Base-by-base conservation (phyloP, 2,329 filamentous ascomycete genomes). In the Aspergillus tubingensis region DNA sequence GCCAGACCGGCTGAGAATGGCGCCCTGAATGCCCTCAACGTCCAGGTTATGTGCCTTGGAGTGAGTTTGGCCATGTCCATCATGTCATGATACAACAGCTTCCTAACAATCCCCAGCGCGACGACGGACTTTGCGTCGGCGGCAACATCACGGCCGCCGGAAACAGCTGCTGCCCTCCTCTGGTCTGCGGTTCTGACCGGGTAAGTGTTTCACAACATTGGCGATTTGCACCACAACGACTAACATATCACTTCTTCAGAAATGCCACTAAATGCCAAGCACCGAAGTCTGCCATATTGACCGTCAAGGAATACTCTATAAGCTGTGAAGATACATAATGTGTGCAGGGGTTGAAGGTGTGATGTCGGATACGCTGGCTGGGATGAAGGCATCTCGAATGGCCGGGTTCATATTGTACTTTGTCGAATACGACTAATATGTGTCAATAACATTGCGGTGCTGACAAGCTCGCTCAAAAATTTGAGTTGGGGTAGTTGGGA, bases 131-230 rank as follows among this genome's bases (percentile, higher is more conserved):
- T 38, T 63, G 59, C 41, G 50, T 55, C 11, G n/a, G 39, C 25
- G n/a, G 39, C 19, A 63, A 63, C 48, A 17, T 44, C 2, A 64
- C 27, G 3, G 27, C 62, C 49, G 50, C 49, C 15, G 32, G 47
- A 27, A 47, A 30, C 13, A 30, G 36, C n/a, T 64, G 62, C 57
- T 63, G 62, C 17, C n/a, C 54, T 50, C 57, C 57, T 21, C 51
- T 64, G 15, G 32, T 51, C 41, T 64, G 62, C 30, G 60, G 38
- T 17, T 39, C 25, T 48, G 21, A 27, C 54, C 61, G 38, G 58
- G 67, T 66, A 19, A 62, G 62, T 62, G 1, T 11, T 30, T 10
- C 6, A 3, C 2, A 5, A 4, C 19, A 23, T 11, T 1, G 13
- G 5, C 3, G 0, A 30, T 17, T 0, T 8, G 19, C 23, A 3